phyloP scores from a whole-genome alignment of 106 monocot species.

The Acorus gramineus region DNA sequence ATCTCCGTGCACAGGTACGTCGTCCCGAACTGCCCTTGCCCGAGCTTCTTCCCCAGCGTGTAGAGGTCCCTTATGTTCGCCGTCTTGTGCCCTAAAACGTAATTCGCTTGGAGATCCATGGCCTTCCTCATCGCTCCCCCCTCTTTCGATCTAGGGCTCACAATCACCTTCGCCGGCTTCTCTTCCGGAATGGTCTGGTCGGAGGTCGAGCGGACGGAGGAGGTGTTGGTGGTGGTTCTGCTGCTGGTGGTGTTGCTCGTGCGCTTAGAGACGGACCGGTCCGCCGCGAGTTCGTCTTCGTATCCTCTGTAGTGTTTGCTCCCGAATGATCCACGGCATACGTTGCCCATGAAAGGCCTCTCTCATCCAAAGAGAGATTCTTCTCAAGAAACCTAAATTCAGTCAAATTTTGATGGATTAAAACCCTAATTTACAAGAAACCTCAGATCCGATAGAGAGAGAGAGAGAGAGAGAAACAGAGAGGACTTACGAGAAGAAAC shows the following conservation, averaged over 20 bases:
- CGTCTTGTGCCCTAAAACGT: conserved; percentile 46
- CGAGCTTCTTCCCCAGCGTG: conserved; percentile 43
- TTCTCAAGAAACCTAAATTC: too few relatives aligned
- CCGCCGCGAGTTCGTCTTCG: conserved; percentile 1
- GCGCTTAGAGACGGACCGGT: conserved; percentile 14
- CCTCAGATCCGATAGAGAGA: too few relatives aligned
- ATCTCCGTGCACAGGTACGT: conserved; percentile 62
- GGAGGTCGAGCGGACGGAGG: conserved; percentile 8
- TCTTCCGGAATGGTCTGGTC: background rate
- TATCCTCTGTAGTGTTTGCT: conserved; percentile 21
- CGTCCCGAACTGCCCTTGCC: conserved; percentile 63
- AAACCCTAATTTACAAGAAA: too few relatives aligned
- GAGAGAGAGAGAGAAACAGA: too few relatives aligned
- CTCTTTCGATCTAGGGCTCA: too few relatives aligned
- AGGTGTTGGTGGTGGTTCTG: background rate
- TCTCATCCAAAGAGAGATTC: too few relatives aligned
- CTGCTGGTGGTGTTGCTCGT: background rate
- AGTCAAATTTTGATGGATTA: too few relatives aligned
- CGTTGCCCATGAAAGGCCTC: conserved; percentile 45
- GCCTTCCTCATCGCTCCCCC: conserved; percentile 21
- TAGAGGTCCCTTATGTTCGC: conserved; percentile 46
- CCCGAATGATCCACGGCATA: conserved; percentile 38
- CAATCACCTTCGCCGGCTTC: too few relatives aligned
- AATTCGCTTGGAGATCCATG: conserved; percentile 5
- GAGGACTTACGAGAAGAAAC: too few relatives aligned